phyloP scores from a whole-genome alignment of 768 basidiomycete species.

The Cubamyces lactineus region DNA sequence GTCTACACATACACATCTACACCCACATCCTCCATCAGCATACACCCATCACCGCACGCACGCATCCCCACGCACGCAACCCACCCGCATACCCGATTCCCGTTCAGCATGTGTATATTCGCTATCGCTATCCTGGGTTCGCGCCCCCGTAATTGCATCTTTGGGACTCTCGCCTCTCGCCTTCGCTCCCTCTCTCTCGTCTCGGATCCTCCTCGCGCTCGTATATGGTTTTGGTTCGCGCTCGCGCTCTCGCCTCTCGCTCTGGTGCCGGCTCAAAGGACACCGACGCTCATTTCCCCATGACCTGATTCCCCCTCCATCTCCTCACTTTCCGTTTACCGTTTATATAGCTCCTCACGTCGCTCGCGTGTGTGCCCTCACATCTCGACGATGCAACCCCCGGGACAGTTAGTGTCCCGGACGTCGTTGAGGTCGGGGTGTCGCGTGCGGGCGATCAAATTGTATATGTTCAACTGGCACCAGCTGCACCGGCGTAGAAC shows the following conservation, averaged over 20 bases:
- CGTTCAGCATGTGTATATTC: conserved; percentile 25
- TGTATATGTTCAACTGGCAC: conserved; percentile 1
- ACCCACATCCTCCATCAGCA: conserved; percentile 2
- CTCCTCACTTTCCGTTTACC: neutral
- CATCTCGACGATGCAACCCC: conserved; percentile 13
- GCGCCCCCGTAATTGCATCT: conserved; percentile 23
- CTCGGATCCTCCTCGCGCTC: neutral
- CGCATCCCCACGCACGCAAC: neutral
- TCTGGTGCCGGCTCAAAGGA: conserved; percentile 31
- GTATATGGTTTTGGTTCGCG: conserved; percentile 11
- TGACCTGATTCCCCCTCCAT: neutral
- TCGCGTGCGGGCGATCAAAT: too few species aligned
- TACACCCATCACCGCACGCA: conserved; percentile 11
- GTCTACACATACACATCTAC: conserved; percentile 12
- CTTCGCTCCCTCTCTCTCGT: neutral
- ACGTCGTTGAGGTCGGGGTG: neutral
- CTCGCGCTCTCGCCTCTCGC: conserved; percentile 16
- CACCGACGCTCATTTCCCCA: conserved; percentile 25
- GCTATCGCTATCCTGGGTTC: conserved; percentile 25
- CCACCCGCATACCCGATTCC: conserved; percentile 21
- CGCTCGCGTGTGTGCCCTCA: neutral
- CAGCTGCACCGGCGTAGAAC: conserved; percentile 13
- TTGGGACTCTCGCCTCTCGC: neutral
- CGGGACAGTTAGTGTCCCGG: conserved; percentile 14
- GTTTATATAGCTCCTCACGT: neutral